Conservation (phyloP, 768 basidiomycete species). For the Psilocybe cubensis region DNA sequence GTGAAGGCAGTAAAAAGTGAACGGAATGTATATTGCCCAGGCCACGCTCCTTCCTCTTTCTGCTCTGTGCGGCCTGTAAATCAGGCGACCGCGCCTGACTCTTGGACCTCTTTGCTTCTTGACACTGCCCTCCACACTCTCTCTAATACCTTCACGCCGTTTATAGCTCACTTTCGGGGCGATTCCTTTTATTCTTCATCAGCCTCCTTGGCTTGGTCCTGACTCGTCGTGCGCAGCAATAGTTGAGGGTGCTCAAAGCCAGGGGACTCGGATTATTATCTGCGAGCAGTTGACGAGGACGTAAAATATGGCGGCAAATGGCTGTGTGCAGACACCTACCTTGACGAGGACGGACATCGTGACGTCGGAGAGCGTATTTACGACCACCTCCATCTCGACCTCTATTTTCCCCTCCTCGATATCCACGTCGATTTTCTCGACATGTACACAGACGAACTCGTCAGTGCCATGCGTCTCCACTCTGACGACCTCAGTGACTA, state of each 20-base stretch:
- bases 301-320: background rate
- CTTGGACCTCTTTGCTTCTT: conserved; percentile 1
- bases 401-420: conserved; percentile 20
- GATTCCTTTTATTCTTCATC: background rate
- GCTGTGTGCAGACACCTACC: conserved; percentile 20
- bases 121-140: conserved; percentile 6
- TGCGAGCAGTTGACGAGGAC: background rate
- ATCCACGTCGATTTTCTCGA: conserved; percentile 18
- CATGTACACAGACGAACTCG: conserved; percentile 14
- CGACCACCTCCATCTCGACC: conserved; percentile 16
- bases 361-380: conserved; percentile 24
- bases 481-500: conserved; percentile 15
- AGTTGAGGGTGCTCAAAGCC: conserved; percentile 1
- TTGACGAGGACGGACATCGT: conserved; percentile 22
- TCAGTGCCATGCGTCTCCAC: conserved; percentile 17
- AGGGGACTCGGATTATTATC: background rate
- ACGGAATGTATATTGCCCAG: background rate
- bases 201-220: conserved; percentile 4
- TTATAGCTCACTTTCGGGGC: conserved; percentile 3
- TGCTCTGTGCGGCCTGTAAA: conserved; percentile 15
- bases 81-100: conserved; percentile 5
- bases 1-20: background rate
- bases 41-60: conserved; percentile 20
- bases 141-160: conserved; percentile 11
- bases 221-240: background rate